These are phyloP conservation scores for Cucurbita pepo DNA, from an alignment of 306 rosid genomes.

Conservation along the genomic window DNA sequence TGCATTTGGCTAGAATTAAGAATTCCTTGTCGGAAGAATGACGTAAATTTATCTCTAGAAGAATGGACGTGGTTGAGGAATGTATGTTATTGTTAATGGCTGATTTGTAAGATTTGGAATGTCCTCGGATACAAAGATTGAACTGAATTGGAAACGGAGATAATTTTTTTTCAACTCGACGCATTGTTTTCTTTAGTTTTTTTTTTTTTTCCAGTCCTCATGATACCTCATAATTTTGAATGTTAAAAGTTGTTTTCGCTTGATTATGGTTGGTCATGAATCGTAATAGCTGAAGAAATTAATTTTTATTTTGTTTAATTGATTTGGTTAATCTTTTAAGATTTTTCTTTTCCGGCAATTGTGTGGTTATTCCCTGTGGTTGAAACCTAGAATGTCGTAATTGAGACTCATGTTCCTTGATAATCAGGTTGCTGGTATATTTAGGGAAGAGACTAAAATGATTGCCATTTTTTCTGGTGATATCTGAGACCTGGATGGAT, in stretches of 20 bases:
- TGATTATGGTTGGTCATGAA: not conserved
- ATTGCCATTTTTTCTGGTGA: slow-evolving; percentile 4
- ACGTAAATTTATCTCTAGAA: not conserved
- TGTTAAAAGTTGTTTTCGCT: not conserved
- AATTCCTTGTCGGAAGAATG: not conserved
- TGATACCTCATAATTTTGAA: not conserved
- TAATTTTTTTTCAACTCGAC: not conserved
- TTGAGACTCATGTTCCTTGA: not conserved
- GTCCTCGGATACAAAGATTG: not conserved
- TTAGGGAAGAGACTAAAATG: slow-evolving; percentile 1
- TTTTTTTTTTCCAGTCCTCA: not conserved
- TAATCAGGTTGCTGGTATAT: not conserved
- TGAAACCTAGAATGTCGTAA: not conserved
- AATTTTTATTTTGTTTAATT: not conserved
- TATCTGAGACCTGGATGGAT: slow-evolving; percentile 37
- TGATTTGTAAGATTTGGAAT: not conserved
- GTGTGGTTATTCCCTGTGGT: not conserved
- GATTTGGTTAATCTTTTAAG: not conserved
- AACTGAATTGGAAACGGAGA: not conserved
- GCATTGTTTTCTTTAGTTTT: not conserved
- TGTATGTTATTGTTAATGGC: not conserved
- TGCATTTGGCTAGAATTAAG: not conserved
- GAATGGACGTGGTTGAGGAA: not conserved
- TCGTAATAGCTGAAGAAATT: not conserved
- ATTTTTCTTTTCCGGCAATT: not conserved